A percentile compares a stretch with the other conserved stretches of the same genome.
Evolutionary conservation across 2,329 filamentous ascomycete genomes (phyloP).

Genomic region (Epichloe scottii): DNA sequence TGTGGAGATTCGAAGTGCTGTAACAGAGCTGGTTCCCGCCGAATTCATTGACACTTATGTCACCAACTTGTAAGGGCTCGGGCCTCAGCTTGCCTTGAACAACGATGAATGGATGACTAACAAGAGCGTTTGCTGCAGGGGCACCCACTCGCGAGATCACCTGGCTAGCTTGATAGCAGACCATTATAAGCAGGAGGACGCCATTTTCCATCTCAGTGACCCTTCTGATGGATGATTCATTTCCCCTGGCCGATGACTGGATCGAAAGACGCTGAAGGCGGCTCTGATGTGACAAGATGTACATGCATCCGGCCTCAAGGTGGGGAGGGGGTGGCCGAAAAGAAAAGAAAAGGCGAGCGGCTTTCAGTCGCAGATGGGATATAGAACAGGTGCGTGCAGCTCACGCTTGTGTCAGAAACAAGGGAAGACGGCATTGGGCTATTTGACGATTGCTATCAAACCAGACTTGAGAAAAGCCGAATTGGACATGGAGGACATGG

Average conservation of each 20-base stretch:
- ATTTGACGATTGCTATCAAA: background rate
- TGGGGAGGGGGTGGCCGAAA: background rate
- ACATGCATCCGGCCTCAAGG: background rate
- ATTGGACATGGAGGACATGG: background rate
- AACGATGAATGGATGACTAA: background rate
- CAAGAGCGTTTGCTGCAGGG: conserved; percentile 26
- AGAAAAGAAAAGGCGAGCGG: background rate
- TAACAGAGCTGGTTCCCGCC: conserved; percentile 72
- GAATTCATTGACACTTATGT: conserved; percentile 71
- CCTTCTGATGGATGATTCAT: conserved; percentile 17
- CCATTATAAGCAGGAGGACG: conserved; percentile 63
- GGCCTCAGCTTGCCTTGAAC: background rate
- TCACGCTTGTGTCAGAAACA: background rate
- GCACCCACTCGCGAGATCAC: conserved; percentile 57
- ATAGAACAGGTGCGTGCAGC: background rate
- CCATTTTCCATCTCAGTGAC: conserved; percentile 42
- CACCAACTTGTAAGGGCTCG: conserved; percentile 52
- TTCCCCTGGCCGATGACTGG: background rate
- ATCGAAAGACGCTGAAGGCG: background rate
- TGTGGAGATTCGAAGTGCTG: conserved; percentile 64
- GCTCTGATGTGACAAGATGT: background rate
- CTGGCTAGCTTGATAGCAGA: conserved; percentile 62
- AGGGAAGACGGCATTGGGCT: background rate
- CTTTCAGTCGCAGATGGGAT: background rate
- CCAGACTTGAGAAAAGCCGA: background rate